Evolutionary conservation across 257 asterid species (phyloP).

Genomic region (Eucommia ulmoides): DNA sequence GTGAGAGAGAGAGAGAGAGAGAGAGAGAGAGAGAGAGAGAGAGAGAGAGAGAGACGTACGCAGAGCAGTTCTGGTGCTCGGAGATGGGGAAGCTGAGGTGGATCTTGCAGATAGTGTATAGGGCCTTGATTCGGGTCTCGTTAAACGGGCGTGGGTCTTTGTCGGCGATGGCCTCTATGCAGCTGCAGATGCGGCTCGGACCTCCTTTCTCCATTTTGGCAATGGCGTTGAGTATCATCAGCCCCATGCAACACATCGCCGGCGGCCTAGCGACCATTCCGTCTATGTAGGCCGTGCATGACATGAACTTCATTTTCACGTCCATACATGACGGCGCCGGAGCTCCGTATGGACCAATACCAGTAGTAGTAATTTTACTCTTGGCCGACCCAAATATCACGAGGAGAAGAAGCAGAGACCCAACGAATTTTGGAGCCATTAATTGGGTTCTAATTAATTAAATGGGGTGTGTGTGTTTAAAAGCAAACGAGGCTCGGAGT

Average conservation of each 20-base stretch:
- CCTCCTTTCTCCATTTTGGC: conserved; percentile 9
- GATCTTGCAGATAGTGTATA: conserved; percentile 20
- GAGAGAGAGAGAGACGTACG: conserved; percentile 5
- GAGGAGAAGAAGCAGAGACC: too few species aligned
- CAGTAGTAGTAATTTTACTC: too few species aligned
- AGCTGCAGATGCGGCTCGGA: conserved; percentile 16
- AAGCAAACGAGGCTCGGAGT: too few species aligned
- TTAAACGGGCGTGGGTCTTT: conserved; percentile 1
- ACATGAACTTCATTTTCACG: conserved; percentile 11
- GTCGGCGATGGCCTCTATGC: conserved; percentile 18
- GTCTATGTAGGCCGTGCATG: conserved; percentile 9
- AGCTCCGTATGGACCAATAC: too few species aligned
- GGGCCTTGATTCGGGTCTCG: conserved; percentile 10
- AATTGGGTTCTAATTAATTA: too few species aligned
- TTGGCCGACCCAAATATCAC: too few species aligned
- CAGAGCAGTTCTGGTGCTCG: conserved; percentile 26
- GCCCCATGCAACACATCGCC: conserved; percentile 11
- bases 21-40: background rate
- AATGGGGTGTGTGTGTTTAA: too few species aligned
- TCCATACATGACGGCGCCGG: too few species aligned
- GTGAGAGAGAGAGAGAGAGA: too few species aligned
- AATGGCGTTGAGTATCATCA: conserved; percentile 8
- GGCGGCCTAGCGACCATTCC: conserved; percentile 6
- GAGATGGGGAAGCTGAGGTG: conserved; percentile 31
- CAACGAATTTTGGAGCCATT: too few species aligned